These are phyloP conservation scores for Aschersonia sp. DNA, from an alignment of 2,329 filamentous ascomycete species.

Conservation along the genomic window DNA sequence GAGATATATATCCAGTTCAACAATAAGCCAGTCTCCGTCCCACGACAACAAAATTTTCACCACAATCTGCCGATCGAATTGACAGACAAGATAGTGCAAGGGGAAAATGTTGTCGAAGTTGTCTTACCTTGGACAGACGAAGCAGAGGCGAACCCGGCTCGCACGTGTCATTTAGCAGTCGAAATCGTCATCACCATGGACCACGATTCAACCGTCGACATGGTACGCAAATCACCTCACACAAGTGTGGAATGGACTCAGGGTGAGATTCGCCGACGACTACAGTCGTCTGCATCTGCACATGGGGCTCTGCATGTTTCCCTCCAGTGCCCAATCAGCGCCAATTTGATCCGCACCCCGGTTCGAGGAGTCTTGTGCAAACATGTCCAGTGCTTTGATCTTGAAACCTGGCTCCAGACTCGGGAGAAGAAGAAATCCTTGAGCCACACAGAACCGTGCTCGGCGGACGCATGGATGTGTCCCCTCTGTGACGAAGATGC, in stretches of 20 bases:
- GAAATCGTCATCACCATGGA: slow-evolving; percentile 49
- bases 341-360: slow-evolving; percentile 51
- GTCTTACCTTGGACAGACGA: slow-evolving; percentile 17
- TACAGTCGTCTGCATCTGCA: slow-evolving; percentile 25
- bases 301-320: slow-evolving; percentile 41
- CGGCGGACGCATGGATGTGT: slow-evolving; percentile 68
- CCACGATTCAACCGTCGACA: slow-evolving; percentile 26
- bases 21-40: slow-evolving; percentile 34
- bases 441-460: slow-evolving; percentile 29
- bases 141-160: neutral
- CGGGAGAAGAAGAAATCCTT: slow-evolving; percentile 31
- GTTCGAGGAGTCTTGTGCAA: slow-evolving; percentile 55
- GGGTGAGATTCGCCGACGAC: slow-evolving; percentile 36
- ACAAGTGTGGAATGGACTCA: slow-evolving; percentile 34
- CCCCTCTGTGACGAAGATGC: slow-evolving; percentile 71
- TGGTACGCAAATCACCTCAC: slow-evolving; percentile 20
- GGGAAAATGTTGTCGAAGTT: slow-evolving; percentile 48
- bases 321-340: slow-evolving; percentile 52
- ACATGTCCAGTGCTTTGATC: slow-evolving; percentile 83
- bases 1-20: slow-evolving; percentile 59
- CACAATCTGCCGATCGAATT: slow-evolving; percentile 67
- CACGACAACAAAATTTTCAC: slow-evolving; percentile 57
- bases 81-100: slow-evolving; percentile 41
- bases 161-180: slow-evolving; percentile 46
- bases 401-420: slow-evolving; percentile 64